Conservation (phyloP, 2,329 filamentous ascomycete genomes). For the Eutypella sp. region DNA sequence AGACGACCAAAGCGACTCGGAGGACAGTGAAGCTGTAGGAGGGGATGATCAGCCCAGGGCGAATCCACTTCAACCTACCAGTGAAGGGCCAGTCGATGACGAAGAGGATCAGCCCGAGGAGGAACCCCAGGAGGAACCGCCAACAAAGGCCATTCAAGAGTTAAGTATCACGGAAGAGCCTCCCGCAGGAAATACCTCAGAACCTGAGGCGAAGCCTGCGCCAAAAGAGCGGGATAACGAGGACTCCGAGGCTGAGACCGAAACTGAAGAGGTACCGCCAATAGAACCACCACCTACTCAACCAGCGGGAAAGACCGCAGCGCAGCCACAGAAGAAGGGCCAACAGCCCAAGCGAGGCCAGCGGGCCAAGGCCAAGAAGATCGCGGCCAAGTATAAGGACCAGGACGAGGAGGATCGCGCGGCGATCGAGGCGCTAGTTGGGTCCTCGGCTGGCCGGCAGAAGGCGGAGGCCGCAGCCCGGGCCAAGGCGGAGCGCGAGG, state of each 20-base stretch:
- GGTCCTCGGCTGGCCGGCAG: slow-evolving; percentile 62
- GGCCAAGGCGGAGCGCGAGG: slow-evolving; percentile 64
- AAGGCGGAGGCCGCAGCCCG: slow-evolving; percentile 64
- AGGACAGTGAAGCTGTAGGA: slow-evolving; percentile 25
- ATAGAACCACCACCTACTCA: slow-evolving; percentile 30
- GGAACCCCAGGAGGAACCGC: slow-evolving; percentile 13
- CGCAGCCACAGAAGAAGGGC: slow-evolving; percentile 36
- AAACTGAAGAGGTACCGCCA: slow-evolving; percentile 18
- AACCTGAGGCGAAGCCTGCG: slow-evolving; percentile 14
- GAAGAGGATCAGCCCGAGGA: slow-evolving; percentile 12
- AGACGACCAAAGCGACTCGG: slow-evolving; percentile 23
- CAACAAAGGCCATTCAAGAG: slow-evolving; percentile 17
- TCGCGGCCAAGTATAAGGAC: slow-evolving; percentile 82
- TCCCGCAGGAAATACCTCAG: not conserved
- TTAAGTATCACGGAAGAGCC: slow-evolving; percentile 12
- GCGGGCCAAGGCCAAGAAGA: slow-evolving; percentile 78
- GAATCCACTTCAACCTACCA: slow-evolving; percentile 31
- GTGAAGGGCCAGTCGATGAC: slow-evolving; percentile 22
- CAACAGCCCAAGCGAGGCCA: slow-evolving; percentile 64
- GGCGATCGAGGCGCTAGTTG: slow-evolving; percentile 81
- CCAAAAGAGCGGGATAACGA: slow-evolving; percentile 30
- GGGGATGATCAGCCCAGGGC: slow-evolving; percentile 21
- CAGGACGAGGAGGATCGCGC: slow-evolving; percentile 92
- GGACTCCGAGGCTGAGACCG: slow-evolving; percentile 19
- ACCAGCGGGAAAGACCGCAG: slow-evolving; percentile 17